Evolutionary conservation across 495 filamentous ascomycete genomes (phyloP).

Genomic region (Penicillium waksmanii): DNA sequence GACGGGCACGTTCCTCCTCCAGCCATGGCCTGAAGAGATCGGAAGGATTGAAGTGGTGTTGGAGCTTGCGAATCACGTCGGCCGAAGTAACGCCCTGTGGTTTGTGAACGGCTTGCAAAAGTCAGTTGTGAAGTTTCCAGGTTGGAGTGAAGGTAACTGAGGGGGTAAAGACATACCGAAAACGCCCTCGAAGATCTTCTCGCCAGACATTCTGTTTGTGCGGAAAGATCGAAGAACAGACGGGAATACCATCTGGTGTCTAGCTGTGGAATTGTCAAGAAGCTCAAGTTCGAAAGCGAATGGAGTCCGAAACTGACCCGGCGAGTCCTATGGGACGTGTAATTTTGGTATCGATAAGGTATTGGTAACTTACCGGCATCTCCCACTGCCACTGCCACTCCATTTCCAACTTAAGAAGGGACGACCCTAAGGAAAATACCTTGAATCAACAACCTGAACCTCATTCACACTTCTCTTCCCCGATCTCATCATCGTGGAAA

Average conservation of each 20-base stretch:
- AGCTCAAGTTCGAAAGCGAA: neutral
- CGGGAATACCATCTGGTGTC: conserved; percentile 38
- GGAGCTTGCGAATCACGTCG: conserved; percentile 82
- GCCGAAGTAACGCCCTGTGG: conserved; percentile 82
- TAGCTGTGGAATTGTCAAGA: neutral
- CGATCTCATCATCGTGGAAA: conserved; percentile 1
- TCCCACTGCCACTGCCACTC: neutral
- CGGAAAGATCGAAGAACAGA: conserved; percentile 38
- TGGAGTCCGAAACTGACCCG: neutral
- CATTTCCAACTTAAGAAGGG: no score
- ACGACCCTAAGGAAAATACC: no score
- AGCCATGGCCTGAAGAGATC: conserved; percentile 75
- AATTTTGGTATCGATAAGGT: conserved; percentile 17
- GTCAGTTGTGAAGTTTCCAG: no score
- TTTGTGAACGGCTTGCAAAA: conserved; percentile 85
- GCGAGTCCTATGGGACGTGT: neutral
- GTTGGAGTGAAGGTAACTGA: neutral
- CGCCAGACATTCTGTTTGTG: conserved; percentile 55
- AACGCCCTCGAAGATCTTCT: conserved; percentile 72
- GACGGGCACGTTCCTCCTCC: conserved; percentile 54
- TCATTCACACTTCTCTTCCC: conserved; percentile 5
- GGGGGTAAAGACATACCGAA: conserved; percentile 56
- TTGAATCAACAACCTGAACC: no score
- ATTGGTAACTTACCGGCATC: conserved; percentile 24
- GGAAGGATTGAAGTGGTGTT: conserved; percentile 81